Conservation (phyloP, 768 basidiomycete species). For the Lactifluus volemus region DNA sequence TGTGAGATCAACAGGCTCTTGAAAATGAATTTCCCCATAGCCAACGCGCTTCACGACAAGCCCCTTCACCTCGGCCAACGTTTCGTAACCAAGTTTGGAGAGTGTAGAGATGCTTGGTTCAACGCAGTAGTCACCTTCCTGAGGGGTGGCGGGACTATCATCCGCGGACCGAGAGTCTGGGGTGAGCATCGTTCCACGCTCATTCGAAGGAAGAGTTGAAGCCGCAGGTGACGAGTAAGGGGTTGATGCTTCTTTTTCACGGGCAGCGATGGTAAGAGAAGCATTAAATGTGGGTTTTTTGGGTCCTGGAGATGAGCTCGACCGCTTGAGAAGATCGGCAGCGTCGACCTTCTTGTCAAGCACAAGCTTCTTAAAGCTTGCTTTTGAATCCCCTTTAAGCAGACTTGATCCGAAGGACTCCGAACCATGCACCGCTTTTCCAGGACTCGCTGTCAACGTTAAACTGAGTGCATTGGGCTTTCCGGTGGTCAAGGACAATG, state of each 20-base stretch:
- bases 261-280: slow-evolving; percentile 61
- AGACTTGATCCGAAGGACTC: slow-evolving; percentile 59
- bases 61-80: slow-evolving; percentile 62
- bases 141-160: slow-evolving; percentile 18
- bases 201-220: slow-evolving; percentile 25
- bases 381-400: slow-evolving; percentile 57
- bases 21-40: slow-evolving; percentile 80
- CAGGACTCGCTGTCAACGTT: slow-evolving; percentile 34
- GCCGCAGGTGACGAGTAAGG: slow-evolving; percentile 11
- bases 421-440: slow-evolving; percentile 34
- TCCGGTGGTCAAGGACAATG: slow-evolving; percentile 37
- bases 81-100: slow-evolving; percentile 59
- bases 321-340: slow-evolving; percentile 48
- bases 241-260: slow-evolving; percentile 56
- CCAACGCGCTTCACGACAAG: slow-evolving; percentile 88
- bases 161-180: slow-evolving; percentile 1
- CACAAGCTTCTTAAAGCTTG: slow-evolving; percentile 90
- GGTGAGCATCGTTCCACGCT: slow-evolving; percentile 23
- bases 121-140: slow-evolving; percentile 89
- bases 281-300: slow-evolving; percentile 65
- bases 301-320: slow-evolving; percentile 21
- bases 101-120: slow-evolving; percentile 71
- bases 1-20: slow-evolving; percentile 77
- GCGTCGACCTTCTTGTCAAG: slow-evolving; percentile 79
- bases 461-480: slow-evolving; percentile 49